Conservation (phyloP, 805 yeast species). For the Danielozyma ontarioensis region DNA sequence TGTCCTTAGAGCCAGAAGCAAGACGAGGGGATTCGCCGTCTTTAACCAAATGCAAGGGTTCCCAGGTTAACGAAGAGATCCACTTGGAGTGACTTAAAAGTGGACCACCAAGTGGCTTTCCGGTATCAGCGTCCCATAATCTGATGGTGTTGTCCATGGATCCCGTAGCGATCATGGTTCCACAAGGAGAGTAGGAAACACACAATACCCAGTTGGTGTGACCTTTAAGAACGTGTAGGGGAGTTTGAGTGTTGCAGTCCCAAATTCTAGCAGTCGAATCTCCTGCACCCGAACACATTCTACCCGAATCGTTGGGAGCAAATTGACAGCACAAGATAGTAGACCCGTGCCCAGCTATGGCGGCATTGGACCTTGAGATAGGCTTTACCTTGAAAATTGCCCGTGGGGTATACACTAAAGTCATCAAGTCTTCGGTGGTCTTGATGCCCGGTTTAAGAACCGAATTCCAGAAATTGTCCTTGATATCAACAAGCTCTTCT, state of each 20-base stretch:
- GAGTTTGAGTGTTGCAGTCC: constrained; percentile 96
- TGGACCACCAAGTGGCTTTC: constrained; percentile 68
- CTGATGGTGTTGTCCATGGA: constrained; percentile 89
- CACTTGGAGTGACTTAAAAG: constrained; percentile 82
- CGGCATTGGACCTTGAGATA: constrained; percentile 84
- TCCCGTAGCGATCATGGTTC: constrained; percentile 88
- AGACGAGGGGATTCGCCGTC: constrained; percentile 65
- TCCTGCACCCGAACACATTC: constrained; percentile 94
- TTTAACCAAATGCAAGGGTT: constrained; percentile 77
- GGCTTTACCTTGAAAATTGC: constrained; percentile 92
- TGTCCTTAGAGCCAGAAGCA: constrained; percentile 88
- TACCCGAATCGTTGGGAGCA: constrained; percentile 82
- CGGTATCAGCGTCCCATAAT: constrained; percentile 78
- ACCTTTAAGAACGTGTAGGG: constrained; percentile 72
- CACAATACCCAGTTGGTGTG: constrained; percentile 93
- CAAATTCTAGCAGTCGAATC: constrained; percentile 93
- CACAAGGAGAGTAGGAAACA: constrained; percentile 90
- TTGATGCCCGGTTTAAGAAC: constrained; percentile 81
- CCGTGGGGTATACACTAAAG: constrained; percentile 87
- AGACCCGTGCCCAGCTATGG: constrained; percentile 93
- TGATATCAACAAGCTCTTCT: constrained; percentile 59
- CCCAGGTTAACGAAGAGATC: constrained; percentile 90
- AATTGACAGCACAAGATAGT: constrained; percentile 89
- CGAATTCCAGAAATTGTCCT: constrained; percentile 70
- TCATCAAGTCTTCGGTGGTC: constrained; percentile 89